Conservation (phyloP, 139 green algal species). For the Tetraselmis chui region DNA sequence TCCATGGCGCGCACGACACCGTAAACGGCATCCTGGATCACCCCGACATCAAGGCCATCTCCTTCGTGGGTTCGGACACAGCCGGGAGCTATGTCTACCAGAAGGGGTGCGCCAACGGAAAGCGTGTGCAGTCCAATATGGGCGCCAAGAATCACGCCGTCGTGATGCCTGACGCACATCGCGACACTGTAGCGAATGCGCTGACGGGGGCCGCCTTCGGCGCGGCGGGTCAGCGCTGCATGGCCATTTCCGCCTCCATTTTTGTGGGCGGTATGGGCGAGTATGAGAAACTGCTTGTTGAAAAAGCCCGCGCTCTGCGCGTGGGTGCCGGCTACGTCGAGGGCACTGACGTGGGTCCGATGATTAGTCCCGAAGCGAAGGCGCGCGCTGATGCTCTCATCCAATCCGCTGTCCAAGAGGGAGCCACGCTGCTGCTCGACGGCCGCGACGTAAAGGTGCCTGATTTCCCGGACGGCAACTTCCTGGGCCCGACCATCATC, state of each 20-base stretch:
- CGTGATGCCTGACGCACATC: constrained; percentile 87
- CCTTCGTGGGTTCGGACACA: constrained; percentile 86
- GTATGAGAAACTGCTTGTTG: constrained; percentile 50
- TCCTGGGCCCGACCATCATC: constrained; percentile 86
- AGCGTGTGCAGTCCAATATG: constrained; percentile 90
- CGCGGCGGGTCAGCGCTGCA: constrained; percentile 93
- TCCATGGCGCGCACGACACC: constrained; percentile 80
- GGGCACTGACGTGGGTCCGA: constrained; percentile 78
- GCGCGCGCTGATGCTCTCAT: constrained; percentile 67
- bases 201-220: constrained; percentile 85
- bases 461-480: constrained; percentile 63
- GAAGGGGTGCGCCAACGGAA: constrained; percentile 63
- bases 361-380: constrained; percentile 69
- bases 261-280: constrained; percentile 75
- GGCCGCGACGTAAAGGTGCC: constrained; percentile 44
- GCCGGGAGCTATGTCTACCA: constrained; percentile 83
- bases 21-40: constrained; percentile 91
- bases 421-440: constrained; percentile 65
- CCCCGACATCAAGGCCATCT: constrained; percentile 82
- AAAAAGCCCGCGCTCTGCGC: constrained; percentile 62
- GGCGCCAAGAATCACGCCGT: constrained; percentile 97
- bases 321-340: constrained; percentile 65
- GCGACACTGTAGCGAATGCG: constrained; percentile 64
- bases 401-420: constrained; percentile 46
- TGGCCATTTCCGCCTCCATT: constrained; percentile 88